These are phyloP conservation scores for Sutorius eximius DNA, from an alignment of 1,284 basidiomycete genomes.

Conservation along the genomic window DNA sequence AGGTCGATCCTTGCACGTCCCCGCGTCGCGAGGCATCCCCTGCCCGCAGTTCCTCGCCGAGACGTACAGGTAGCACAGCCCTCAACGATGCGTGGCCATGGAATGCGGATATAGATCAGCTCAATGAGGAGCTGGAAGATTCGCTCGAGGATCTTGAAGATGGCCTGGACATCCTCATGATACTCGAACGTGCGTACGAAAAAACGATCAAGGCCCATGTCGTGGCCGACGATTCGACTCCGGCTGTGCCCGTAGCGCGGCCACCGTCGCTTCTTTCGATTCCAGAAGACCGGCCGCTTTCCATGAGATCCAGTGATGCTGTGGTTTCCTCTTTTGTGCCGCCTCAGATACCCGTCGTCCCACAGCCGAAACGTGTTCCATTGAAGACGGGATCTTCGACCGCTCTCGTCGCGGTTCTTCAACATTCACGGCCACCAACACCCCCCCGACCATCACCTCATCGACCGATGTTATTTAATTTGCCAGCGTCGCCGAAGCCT, in stretches of 20 bases:
- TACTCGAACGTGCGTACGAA: constrained; percentile 67
- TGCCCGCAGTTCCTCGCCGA: constrained; percentile 31
- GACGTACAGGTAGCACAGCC: constrained; percentile 26
- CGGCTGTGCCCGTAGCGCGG: constrained; percentile 7
- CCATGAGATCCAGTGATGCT: background rate
- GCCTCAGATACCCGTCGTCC: constrained; percentile 10
- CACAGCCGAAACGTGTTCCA: constrained; percentile 36
- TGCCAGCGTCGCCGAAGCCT: constrained; percentile 12
- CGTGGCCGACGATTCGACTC: constrained; percentile 27
- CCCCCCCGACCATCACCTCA: constrained; percentile 17
- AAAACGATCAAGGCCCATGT: constrained; percentile 62
- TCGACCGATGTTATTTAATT: constrained; percentile 27
- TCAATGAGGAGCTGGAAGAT: constrained; percentile 48
- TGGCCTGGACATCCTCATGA: constrained; percentile 64
- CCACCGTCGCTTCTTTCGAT: constrained; percentile 21
- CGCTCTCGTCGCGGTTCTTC: constrained; percentile 64
- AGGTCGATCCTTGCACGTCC: constrained; percentile 33
- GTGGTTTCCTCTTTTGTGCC: constrained; percentile 6
- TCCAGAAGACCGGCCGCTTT: constrained; percentile 27
- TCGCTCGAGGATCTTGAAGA: constrained; percentile 62
- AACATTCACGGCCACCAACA: constrained; percentile 41
- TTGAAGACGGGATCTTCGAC: constrained; percentile 67
- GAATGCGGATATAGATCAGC: constrained; percentile 42
- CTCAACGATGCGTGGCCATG: constrained; percentile 30
- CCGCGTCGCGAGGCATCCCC: constrained; percentile 28